These are phyloP conservation scores for Crithidia sp. DNA, from an alignment of 208 protist genomes.

Conservation along the genomic window DNA sequence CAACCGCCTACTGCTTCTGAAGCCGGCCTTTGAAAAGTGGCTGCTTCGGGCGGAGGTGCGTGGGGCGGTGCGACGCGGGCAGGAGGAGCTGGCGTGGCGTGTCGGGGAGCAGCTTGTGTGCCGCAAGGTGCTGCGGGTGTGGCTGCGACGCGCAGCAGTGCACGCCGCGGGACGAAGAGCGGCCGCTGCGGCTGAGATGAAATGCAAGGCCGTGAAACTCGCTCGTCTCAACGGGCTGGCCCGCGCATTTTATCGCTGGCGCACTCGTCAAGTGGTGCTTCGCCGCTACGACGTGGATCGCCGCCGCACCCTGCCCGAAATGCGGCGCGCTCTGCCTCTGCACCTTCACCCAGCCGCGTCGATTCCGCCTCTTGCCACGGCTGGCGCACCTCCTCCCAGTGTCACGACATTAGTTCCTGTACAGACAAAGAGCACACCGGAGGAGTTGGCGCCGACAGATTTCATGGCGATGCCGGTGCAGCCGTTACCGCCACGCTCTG, in stretches of 20 bases:
- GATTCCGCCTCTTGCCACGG: background rate
- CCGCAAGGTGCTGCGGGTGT: slow-evolving; percentile 24
- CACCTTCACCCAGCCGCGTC: background rate
- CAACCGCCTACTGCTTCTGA: slow-evolving; percentile 2
- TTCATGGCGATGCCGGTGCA: too few relatives aligned
- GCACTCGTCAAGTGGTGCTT: slow-evolving; percentile 15
- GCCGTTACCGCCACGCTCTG: too few relatives aligned
- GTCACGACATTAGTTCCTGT: too few relatives aligned
- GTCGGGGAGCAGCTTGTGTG: slow-evolving; percentile 19
- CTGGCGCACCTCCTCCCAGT: background rate
- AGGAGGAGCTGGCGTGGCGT: slow-evolving; percentile 27
- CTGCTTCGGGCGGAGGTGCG: slow-evolving; percentile 18
- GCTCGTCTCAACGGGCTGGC: slow-evolving; percentile 12
- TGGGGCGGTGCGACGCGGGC: slow-evolving; percentile 18
- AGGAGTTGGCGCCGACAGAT: too few relatives aligned
- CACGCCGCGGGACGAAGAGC: slow-evolving; percentile 3
- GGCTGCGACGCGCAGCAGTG: slow-evolving; percentile 22
- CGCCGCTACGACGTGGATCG: slow-evolving; percentile 29
- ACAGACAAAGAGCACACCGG: too few relatives aligned
- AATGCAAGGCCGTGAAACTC: slow-evolving; percentile 9
- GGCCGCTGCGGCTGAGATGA: background rate
- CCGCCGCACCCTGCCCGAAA: slow-evolving; percentile 21
- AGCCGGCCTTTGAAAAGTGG: slow-evolving; percentile 22
- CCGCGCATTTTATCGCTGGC: slow-evolving; percentile 41
- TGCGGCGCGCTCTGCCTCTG: background rate